Percentiles rank a stretch among this genome's conserved stretches.
Evolutionary conservation across 805 yeast species (phyloP).

Genomic region (Saturnispora saitoi): DNA sequence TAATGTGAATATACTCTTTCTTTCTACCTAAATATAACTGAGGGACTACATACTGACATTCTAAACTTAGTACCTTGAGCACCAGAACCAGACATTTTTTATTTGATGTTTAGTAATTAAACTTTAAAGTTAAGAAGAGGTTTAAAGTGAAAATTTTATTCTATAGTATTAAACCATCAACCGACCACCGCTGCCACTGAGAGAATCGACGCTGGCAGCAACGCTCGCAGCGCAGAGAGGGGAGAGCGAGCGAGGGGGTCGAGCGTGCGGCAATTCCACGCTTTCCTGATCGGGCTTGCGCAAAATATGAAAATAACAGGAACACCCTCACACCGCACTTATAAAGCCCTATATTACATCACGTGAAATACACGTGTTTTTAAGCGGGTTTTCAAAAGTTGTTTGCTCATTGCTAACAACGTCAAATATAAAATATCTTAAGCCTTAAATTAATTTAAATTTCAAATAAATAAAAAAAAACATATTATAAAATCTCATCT

Average conservation of each 20-base stretch:
- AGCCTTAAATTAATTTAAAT: neutral
- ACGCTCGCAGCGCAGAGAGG: neutral
- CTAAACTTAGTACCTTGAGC: slow-evolving; percentile 99
- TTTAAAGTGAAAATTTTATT: neutral
- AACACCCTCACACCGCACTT: neutral
- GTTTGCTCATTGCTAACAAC: too few species aligned
- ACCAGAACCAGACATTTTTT: slow-evolving; percentile 79
- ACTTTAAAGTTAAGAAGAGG: neutral
- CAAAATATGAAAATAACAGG: neutral
- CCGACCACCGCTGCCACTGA: neutral
- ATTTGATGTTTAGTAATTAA: slow-evolving; percentile 12
- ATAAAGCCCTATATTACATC: neutral
- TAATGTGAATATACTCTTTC: neutral
- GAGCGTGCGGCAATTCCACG: neutral
- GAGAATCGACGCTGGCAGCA: too few species aligned
- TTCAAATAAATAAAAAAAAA: neutral
- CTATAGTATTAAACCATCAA: neutral
- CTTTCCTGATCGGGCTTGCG: neutral
- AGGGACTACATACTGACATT: slow-evolving; percentile 77
- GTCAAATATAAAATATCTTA: neutral
- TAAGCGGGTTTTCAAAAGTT: neutral
- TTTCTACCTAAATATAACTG: neutral
- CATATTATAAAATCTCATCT: neutral
- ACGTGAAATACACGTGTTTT: slow-evolving; percentile 2
- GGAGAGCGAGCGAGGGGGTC: neutral